A percentile compares a stretch with the other conserved stretches of the same genome.
phyloP scores from a whole-genome alignment of 2,329 filamentous ascomycete genomes.

The Ascochyta fabae region DNA sequence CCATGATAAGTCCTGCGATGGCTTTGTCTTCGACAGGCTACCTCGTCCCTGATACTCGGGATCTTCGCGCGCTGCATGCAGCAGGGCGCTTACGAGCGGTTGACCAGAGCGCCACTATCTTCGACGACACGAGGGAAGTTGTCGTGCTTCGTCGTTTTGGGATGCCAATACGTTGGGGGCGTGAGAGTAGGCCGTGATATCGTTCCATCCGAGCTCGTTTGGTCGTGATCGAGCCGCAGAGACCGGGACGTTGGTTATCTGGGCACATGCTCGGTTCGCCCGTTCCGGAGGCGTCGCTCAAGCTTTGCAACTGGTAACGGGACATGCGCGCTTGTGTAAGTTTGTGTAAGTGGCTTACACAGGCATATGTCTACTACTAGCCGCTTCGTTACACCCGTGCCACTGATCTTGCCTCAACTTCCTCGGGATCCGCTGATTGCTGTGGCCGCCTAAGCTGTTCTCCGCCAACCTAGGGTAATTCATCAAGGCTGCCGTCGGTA shows the following conservation, averaged over 20 bases:
- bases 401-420: not conserved
- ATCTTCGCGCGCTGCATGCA: slow-evolving; percentile 6
- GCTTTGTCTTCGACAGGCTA: slow-evolving; percentile 1
- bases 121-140: not conserved
- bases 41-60: slow-evolving; percentile 1
- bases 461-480: too few species aligned
- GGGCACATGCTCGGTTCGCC: not conserved
- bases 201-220: slow-evolving; percentile 2
- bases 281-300: slow-evolving; percentile 11
- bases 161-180: slow-evolving; percentile 1
- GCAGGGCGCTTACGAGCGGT: slow-evolving; percentile 17
- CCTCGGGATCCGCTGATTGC: not conserved
- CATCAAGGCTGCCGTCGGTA: too few species aligned
- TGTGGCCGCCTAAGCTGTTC: not conserved
- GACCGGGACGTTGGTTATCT: not conserved
- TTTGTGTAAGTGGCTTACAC: slow-evolving; percentile 4
- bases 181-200: slow-evolving; percentile 4
- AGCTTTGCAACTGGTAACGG: slow-evolving; percentile 1
- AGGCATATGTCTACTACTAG: slow-evolving; percentile 2
- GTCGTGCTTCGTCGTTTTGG: slow-evolving; percentile 2
- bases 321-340: slow-evolving; percentile 3
- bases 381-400: not conserved
- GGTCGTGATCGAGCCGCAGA: not conserved
- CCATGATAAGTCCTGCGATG: not conserved
- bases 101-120: slow-evolving; percentile 14